Evolutionary conservation across 352 stramenopile genomes (phyloP), one percentile per base, ranked within the genome.

Genomic region (Pythium oligandrum): DNA sequence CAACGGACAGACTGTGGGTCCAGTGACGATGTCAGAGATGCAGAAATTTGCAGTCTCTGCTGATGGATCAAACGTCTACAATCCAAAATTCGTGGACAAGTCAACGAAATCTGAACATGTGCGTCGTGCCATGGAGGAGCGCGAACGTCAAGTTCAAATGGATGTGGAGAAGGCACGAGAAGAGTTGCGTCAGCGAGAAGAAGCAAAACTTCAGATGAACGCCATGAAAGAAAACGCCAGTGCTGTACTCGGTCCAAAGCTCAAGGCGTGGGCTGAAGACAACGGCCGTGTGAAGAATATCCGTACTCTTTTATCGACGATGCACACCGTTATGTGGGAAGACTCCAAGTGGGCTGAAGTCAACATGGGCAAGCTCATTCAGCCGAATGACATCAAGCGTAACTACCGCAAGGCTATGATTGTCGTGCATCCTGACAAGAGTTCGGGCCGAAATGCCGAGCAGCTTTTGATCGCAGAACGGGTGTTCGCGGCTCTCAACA

Each of bases 321-420:
- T 97, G 88, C 88, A 97, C 59, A 73, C 76, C 34, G 84, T 97
- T 32, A 90, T 97, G 73, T 97, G 89, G 89, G 76, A 93, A 30
- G 84, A 80, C 57, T 87, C 72, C 55, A 88, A 90, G 50, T 97
- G 89, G 89, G 69, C 65, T 11, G 83, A 93, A 53, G 78, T 95
- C 12, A 91, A 90, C 68, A 93, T 97, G 84, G 88, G 80, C 59
- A 94, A 96, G 64, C 78, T 97, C n/a, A 76, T 97, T 31, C 70
- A 86, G 61, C 87, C 86, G n/a, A 71, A 78, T 43, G 84, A 94
- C 54, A 82, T 96, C n/a, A 96, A 96, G 69, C 88, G 93, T 63
- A 61, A 89, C 58, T 97, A 96, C 65, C 83, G 86, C 45, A 92
- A 93, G 62, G 86, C 89, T 36, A 96, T 97, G 87, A 89, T 97